Conservation (phyloP, 2,329 filamentous ascomycete species). For the Acrodontium crateriforme region DNA sequence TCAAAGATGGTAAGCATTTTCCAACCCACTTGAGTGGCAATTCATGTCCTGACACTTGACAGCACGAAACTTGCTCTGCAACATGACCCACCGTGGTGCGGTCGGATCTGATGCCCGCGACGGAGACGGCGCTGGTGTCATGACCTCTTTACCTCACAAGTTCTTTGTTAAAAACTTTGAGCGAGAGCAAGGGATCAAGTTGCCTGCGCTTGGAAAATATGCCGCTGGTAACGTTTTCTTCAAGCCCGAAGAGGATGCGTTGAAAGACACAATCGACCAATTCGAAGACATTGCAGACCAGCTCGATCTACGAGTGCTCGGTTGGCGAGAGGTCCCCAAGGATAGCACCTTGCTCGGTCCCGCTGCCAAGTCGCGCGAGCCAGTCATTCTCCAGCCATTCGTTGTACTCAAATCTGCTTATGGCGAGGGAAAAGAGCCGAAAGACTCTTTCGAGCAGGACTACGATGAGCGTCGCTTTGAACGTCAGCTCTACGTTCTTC, state of each 20-base stretch:
- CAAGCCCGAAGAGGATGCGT: conserved; percentile 82
- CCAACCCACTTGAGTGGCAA: conserved; percentile 1
- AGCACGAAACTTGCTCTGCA: conserved; percentile 91
- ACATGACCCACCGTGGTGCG: conserved; percentile 99
- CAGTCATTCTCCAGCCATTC: conserved; percentile 88
- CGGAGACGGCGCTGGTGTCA: conserved; percentile 95
- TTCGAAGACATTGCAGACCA: conserved; percentile 90
- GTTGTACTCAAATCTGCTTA: conserved; percentile 79
- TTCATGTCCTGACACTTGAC: conserved; percentile 20
- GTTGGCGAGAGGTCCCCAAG: conserved; percentile 90
- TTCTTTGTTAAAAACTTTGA: conserved; percentile 99
- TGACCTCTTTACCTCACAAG: conserved; percentile 96
- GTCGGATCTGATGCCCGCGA: conserved; percentile 96
- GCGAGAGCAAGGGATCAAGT: conserved; percentile 72
- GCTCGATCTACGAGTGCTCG: conserved; percentile 76
- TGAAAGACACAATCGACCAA: conserved; percentile 79
- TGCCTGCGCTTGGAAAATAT: conserved; percentile 84
- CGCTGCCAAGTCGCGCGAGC: conserved; percentile 85
- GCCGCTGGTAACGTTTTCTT: conserved; percentile 97
- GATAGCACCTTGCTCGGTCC: conserved; percentile 89
- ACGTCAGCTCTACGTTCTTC: conserved; percentile 81
- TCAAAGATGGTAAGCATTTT: conserved; percentile 75
- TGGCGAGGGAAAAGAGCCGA: conserved; percentile 64
- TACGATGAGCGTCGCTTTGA: conserved; percentile 84
- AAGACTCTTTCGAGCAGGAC: conserved; percentile 59